These are phyloP conservation scores for Fusarium sp. DNA, from an alignment of 2,329 filamentous ascomycete species.

Conservation along the genomic window DNA sequence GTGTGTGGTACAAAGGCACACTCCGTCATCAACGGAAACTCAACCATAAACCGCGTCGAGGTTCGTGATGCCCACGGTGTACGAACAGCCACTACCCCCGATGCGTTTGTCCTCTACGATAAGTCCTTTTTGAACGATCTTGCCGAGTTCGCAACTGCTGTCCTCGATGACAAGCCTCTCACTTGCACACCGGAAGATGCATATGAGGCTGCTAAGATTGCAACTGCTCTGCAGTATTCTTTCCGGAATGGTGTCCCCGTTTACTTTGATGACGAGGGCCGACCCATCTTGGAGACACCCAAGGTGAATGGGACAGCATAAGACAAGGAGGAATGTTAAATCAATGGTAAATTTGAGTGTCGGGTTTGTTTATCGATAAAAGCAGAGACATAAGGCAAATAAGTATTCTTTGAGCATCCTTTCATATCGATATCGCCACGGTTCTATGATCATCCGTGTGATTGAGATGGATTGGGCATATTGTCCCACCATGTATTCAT, in stretches of 20 bases:
- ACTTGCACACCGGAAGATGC: constrained; percentile 38
- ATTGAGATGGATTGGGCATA: neutral
- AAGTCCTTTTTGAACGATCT: constrained; percentile 37
- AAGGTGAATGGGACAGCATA: constrained; percentile 3
- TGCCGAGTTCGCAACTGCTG: constrained; percentile 32
- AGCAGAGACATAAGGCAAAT: neutral
- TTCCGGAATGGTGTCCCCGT: constrained; percentile 41
- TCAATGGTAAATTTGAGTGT: neutral
- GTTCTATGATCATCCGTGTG: neutral
- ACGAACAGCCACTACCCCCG: constrained; percentile 23
- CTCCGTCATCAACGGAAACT: constrained; percentile 36
- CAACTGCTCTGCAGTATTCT: constrained; percentile 39
- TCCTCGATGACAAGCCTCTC: constrained; percentile 34
- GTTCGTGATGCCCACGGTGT: constrained; percentile 20
- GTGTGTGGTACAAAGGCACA: constrained; percentile 52
- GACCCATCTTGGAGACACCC: constrained; percentile 31
- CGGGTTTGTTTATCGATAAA: neutral
- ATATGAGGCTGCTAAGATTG: constrained; percentile 39
- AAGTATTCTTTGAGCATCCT: neutral
- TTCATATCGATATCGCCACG: too few species aligned
- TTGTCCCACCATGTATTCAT: constrained; percentile 8
- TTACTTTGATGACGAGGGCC: constrained; percentile 44
- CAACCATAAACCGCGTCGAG: constrained; percentile 26
- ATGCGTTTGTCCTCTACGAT: constrained; percentile 37
- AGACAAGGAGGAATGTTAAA: neutral